Base-by-base conservation (phyloP, 306 rosid species). In the Medicago arabica region DNA sequence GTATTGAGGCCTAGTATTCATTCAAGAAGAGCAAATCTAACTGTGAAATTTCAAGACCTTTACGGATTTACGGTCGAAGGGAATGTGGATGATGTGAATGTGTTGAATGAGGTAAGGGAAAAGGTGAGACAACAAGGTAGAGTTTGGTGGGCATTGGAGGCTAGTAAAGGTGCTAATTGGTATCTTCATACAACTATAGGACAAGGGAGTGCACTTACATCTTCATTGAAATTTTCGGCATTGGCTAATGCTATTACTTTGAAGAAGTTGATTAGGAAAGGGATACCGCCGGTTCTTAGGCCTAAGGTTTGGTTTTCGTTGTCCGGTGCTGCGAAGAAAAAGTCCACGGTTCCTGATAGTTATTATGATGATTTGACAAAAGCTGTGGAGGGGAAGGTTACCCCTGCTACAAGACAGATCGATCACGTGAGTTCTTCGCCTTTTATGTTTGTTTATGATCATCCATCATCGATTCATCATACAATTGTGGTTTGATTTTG, bases 121-220 rank as follows among this genome's bases (percentile, higher is more conserved):
- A 96, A 90, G 87, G 99, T 96, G 81, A 89, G 98, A 81, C 86
- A 90, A 69, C 99, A 96, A 74, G 99, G 97, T 7, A 76, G 97
- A 71, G 96, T 88, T 21, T 96, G 99, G 99, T 96, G 99, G 99
- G 93, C 97, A 18, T 82, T 96, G 82, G 99, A 96, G 78, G 98
- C 99, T 6, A 92, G 85, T 83, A 96, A 90, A 78, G 99, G 99
- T 2, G 99, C 88, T 18, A 89, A 90, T 92, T 96, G 99, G 99
- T 96, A 96, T 67, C 80, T 96, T 76, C 87, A 90, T 15, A 84
- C 89, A 28, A 80, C 97, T 11, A 85, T 89, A 57, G 90, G 91
- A 2, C 96, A 88, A 82, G 97, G 97, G 12, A 84, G 86, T 63
- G 92, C 87, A 21, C 89, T 96, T 19, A 96, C 89, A 44, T 88